phyloP scores from a whole-genome alignment of 805 yeast genomes.

The Kazachstania kunashirensis region DNA sequence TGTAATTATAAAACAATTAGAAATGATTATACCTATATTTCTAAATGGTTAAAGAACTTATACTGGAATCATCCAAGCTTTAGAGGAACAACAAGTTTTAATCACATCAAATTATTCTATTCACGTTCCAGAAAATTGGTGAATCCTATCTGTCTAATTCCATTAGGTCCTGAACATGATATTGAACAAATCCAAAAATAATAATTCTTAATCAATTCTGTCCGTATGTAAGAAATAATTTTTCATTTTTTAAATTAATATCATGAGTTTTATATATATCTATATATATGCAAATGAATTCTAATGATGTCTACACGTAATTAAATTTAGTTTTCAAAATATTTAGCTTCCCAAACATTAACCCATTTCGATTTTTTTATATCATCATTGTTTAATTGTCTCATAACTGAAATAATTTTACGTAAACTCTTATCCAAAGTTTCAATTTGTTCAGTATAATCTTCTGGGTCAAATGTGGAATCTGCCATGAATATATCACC shows the following conservation, averaged over 20 bases:
- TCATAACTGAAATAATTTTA: slow-evolving; percentile 33
- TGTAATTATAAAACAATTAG: slow-evolving; percentile 78
- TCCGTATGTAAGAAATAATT: too few relatives aligned
- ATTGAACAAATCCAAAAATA: slow-evolving; percentile 28
- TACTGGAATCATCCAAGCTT: slow-evolving; percentile 74
- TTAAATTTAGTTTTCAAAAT: slow-evolving; percentile 12
- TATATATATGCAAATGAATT: not conserved
- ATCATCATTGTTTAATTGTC: slow-evolving; percentile 38
- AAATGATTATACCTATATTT: slow-evolving; percentile 61
- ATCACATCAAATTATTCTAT: slow-evolving; percentile 85
- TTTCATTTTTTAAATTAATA: too few relatives aligned
- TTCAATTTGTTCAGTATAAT: slow-evolving; percentile 22
- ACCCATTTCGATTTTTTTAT: slow-evolving; percentile 38
- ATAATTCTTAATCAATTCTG: not conserved
- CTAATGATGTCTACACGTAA: too few relatives aligned
- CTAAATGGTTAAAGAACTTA: slow-evolving; percentile 69
- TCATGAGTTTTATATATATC: not conserved
- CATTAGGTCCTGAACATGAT: slow-evolving; percentile 79
- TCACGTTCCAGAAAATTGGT: slow-evolving; percentile 70
- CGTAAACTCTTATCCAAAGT: slow-evolving; percentile 18
- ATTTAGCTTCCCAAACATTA: slow-evolving; percentile 28
- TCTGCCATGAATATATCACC: slow-evolving; percentile 41
- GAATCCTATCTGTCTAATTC: slow-evolving; percentile 76
- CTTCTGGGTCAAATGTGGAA: slow-evolving; percentile 28
- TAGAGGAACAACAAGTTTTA: slow-evolving; percentile 73